These are phyloP conservation scores for Herpetomonas tarakana DNA, from an alignment of 208 protist species.

Conservation along the genomic window DNA sequence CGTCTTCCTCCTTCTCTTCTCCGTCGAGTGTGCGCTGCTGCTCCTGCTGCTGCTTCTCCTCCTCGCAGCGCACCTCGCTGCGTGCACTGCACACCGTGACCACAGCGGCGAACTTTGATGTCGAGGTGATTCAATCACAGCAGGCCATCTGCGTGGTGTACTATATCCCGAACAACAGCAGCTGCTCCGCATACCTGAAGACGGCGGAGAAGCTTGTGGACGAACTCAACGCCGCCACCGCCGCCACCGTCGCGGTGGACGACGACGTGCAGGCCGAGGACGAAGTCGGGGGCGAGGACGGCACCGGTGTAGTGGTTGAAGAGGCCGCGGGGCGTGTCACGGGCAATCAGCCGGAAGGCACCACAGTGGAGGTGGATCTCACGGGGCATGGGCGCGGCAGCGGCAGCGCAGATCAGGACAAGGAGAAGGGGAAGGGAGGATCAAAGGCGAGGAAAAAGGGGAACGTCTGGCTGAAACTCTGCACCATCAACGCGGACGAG, in stretches of 20 bases:
- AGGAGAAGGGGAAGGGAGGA: conserved; percentile 5
- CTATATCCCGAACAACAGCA: conserved; percentile 54
- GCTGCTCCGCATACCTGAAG: conserved; percentile 61
- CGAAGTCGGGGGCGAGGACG: neutral
- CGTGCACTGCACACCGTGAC: conserved; percentile 42
- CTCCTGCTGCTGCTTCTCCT: too few species aligned
- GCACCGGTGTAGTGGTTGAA: neutral
- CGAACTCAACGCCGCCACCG: conserved; percentile 57
- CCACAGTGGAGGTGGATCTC: neutral
- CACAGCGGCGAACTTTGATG: conserved; percentile 67
- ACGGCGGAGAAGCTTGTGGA: conserved; percentile 66
- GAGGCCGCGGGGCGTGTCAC: neutral
- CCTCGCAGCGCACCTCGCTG: too few species aligned
- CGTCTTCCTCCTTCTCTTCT: too few species aligned
- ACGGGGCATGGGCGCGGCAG: neutral
- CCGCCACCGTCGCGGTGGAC: conserved; percentile 16
- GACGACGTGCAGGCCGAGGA: conserved; percentile 4
- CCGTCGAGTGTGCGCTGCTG: too few species aligned
- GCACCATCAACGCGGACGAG: conserved; percentile 83
- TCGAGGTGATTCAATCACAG: conserved; percentile 84
- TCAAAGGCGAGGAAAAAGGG: neutral
- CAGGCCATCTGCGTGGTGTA: conserved; percentile 88
- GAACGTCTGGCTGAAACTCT: conserved; percentile 77
- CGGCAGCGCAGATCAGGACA: neutral
- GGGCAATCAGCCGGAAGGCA: neutral